Evolutionary conservation across 805 yeast species (phyloP), one percentile per base, ranked within the genome.

Genomic region (Ascoidea asiatica): DNA sequence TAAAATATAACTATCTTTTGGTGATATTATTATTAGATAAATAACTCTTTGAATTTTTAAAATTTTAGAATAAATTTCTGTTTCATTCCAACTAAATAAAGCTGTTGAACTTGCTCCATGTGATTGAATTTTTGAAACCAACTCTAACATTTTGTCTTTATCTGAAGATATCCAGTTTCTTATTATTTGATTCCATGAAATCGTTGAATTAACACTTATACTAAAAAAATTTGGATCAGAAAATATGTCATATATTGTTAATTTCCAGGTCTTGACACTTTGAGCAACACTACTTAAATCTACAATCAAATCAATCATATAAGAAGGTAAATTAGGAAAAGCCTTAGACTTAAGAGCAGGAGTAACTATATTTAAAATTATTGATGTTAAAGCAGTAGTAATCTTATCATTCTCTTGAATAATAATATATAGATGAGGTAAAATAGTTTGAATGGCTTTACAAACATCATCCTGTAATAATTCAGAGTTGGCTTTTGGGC

Each of bases 41-140:
- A 83, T 64, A 1, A 86, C 67, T 44, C 94, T 70, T 45, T 73
- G 72, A 41, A 89, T 55, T 40, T 77, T 73, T 48, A 65, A 62
- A 2, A 69, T 61, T 49, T 77, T 76, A 21, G 64, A 62, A 36
- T 71, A 71, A 13, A 73, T 67, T 52, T 83, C 92, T 15, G 79
- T 73, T 46, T 82, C 87, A 48, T 77, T 80, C 78, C 89, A 81
- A 36, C 73, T 79, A 60, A 85, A 86, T 4, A 83, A 64, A 19
- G 79, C 77, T 2, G 82, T 71, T 0, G 79, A 62, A 5, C 74
- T 67, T 7, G 68, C 60, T 38, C 59, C 63, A 19, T 77, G 64
- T 3, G 79, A 72, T 44, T 69, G 68, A 33, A 73, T 57, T 41
- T 73, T 70, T 1, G 69, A 52, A 36, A 75, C 53, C 40, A 77